These are phyloP conservation scores for Bullera alba DNA, from an alignment of 768 basidiomycete genomes.

Conservation along the genomic window DNA sequence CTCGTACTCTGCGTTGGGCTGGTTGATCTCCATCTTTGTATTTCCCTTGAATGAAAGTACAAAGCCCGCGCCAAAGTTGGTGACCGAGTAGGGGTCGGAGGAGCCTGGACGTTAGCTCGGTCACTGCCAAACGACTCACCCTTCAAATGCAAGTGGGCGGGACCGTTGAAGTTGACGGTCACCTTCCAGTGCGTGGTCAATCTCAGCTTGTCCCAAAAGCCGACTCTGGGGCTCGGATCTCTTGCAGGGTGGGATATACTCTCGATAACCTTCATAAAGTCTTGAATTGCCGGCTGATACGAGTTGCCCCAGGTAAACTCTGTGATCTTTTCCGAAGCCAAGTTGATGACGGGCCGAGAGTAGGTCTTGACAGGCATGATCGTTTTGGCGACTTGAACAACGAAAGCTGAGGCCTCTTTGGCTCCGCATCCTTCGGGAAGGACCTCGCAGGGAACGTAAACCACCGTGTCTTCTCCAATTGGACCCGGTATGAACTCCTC, in stretches of 20 bases:
- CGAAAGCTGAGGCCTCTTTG: slow-evolving; percentile 54
- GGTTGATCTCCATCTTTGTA: slow-evolving; percentile 63
- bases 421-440: slow-evolving; percentile 55
- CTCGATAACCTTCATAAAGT: slow-evolving; percentile 75
- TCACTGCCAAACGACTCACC: slow-evolving; percentile 50
- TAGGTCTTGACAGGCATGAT: slow-evolving; percentile 95
- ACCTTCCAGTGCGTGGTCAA: slow-evolving; percentile 73
- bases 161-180: slow-evolving; percentile 56
- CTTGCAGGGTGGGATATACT: slow-evolving; percentile 67
- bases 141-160: slow-evolving; percentile 78
- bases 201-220: slow-evolving; percentile 90
- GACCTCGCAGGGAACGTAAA: slow-evolving; percentile 66
- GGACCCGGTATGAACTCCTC: no score
- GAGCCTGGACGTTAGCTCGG: slow-evolving; percentile 53
- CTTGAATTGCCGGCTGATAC: slow-evolving; percentile 76
- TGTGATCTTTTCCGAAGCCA: slow-evolving; percentile 61
- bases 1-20: slow-evolving; percentile 65
- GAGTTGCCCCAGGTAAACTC: slow-evolving; percentile 84
- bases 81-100: slow-evolving; percentile 67
- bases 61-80: slow-evolving; percentile 74
- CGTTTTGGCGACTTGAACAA: slow-evolving; percentile 70
- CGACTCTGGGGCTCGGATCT: slow-evolving; percentile 73
- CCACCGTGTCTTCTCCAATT: slow-evolving; percentile 59
- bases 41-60: slow-evolving; percentile 74
- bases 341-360: slow-evolving; percentile 62